Evolutionary conservation across 164 flowering plant species (phyloP), one percentile per base, ranked within the genome.

Genomic region (Magnolia kwangsiensis): DNA sequence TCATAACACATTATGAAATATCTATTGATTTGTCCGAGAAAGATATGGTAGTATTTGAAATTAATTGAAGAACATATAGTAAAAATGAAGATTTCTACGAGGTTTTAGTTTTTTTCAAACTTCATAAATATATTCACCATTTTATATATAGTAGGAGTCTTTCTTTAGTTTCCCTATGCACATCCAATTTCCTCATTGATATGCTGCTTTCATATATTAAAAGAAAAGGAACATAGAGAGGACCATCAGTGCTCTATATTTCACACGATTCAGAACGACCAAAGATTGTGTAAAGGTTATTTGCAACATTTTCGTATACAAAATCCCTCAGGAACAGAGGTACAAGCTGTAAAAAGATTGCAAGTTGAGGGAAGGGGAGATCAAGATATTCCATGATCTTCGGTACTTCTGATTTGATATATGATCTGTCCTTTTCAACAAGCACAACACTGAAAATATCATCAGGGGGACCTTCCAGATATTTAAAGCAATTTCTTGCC

Each of bases 391-490:
- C 92, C 99, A 96, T 94, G 74, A 96, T 96, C 94, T 89, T 96
- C 70, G 91, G 73, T 9, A 94, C 98, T 70, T 96, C 99, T 73
- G 99, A 94, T 78, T 94, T 94, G 72, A 91, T 91, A 75, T 90
- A 92, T 50, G 97, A 89, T 76, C 99, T 94, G 87, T 93, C 89
- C 77, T 89, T 86, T 66, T 93, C 96, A 72, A 95, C 98, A 67
- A 95, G 92, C 1, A 95, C 98, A 19, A 95, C 98, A 84, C 98
- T 95, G n/a, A 98, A 93, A 76, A 93, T 93, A 82, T 95, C 98
- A 86, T 95, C 92, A 70, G 97, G 97, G n/a, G 49, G 89, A 90
- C 85, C 98, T 90, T 74, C 97, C 97, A 16, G 97, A 90, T 81
- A 98, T 89, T 85, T 84, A 84, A 70, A 95, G 80, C 23, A 95